These are phyloP conservation scores for Heritiera littoralis DNA, from an alignment of 345 rosid genomes.

Conservation along the genomic window DNA sequence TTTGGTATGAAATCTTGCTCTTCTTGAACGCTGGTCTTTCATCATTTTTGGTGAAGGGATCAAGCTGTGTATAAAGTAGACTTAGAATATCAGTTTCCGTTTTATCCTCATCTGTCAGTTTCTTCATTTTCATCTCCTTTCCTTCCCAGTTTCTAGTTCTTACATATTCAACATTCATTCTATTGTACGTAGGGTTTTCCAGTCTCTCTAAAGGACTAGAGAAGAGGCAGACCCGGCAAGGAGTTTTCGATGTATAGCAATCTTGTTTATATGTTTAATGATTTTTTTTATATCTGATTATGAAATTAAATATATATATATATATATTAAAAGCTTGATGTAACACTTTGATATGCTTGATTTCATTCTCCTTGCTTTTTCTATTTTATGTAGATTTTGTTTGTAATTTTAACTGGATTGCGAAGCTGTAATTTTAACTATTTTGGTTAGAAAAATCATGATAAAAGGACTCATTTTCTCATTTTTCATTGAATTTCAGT, in stretches of 20 bases:
- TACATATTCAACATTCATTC: background rate
- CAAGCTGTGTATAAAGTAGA: background rate
- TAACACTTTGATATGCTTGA: no score
- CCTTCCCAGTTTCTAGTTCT: background rate
- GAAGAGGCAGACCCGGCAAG: no score
- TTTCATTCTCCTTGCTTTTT: no score
- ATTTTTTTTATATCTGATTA: no score
- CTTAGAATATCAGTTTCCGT: slow-evolving; percentile 24
- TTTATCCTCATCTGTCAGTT: background rate
- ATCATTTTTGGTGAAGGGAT: background rate
- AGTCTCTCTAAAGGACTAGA: no score
- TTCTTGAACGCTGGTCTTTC: background rate
- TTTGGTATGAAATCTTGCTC: background rate
- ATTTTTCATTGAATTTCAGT: no score
- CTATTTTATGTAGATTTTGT: background rate
- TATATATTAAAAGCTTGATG: no score
- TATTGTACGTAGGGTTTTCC: no score
- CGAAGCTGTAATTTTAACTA: background rate
- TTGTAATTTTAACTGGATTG: background rate
- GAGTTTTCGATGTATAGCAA: no score
- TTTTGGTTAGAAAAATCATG: background rate
- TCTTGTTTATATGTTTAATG: no score
- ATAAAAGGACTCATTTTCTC: background rate
- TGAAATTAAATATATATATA: no score
- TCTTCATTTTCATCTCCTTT: background rate